A percentile compares a stretch with the other conserved stretches of the same genome.
phyloP scores from a whole-genome alignment of 805 yeast genomes.

The Kazachstania bromeliacearum region DNA sequence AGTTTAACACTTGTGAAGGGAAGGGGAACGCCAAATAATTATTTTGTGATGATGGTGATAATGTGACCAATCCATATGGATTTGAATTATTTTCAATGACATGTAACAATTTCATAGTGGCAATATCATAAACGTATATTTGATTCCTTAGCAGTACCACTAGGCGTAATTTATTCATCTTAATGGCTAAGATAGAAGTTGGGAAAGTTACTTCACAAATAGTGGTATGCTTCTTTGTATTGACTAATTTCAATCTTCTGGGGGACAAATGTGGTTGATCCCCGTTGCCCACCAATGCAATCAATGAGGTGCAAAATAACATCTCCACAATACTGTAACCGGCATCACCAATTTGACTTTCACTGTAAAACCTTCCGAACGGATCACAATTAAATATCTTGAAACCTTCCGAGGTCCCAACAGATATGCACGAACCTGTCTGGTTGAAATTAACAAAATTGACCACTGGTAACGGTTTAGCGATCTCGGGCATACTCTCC shows the following conservation, averaged over 20 bases:
- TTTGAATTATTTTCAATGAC: slow-evolving; percentile 40
- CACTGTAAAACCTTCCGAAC: slow-evolving; percentile 43
- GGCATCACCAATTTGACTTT: slow-evolving; percentile 32
- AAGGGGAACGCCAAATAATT: slow-evolving; percentile 65
- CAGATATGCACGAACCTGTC: slow-evolving; percentile 60
- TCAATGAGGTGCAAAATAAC: slow-evolving; percentile 63
- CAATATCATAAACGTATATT: slow-evolving; percentile 62
- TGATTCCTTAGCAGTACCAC: slow-evolving; percentile 55
- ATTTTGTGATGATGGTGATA: slow-evolving; percentile 44
- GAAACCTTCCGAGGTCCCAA: slow-evolving; percentile 56
- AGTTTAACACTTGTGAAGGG: slow-evolving; percentile 50
- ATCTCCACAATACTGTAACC: slow-evolving; percentile 63
- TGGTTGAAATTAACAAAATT: slow-evolving; percentile 63
- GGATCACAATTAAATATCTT: slow-evolving; percentile 64
- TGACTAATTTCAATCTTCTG: slow-evolving; percentile 71
- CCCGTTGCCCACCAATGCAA: slow-evolving; percentile 67
- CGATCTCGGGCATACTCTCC: too few species aligned
- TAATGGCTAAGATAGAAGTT: slow-evolving; percentile 48
- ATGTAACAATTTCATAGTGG: slow-evolving; percentile 56
- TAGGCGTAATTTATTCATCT: slow-evolving; percentile 55
- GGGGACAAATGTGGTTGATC: slow-evolving; percentile 63
- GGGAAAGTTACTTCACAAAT: slow-evolving; percentile 72
- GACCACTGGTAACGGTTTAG: too few species aligned
- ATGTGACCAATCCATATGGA: slow-evolving; percentile 49
- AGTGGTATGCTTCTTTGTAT: slow-evolving; percentile 53